Evolutionary conservation across 2,329 filamentous ascomycete species (phyloP), one percentile per base, ranked within the genome.

Genomic region (Bipolaris sorokiniana): DNA sequence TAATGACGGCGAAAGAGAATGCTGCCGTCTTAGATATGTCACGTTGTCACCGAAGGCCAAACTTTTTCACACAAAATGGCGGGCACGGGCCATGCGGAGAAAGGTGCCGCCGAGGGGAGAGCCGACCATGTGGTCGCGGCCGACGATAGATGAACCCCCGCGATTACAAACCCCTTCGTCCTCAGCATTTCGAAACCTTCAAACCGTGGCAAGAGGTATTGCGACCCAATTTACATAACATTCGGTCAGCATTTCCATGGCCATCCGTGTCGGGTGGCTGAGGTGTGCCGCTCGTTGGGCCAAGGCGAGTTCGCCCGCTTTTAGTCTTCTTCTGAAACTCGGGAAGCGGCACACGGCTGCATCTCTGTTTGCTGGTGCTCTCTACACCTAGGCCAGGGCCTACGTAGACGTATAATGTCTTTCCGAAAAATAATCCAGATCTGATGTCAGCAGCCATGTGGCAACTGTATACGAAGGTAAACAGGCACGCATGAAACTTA

Each of bases 1-100:
- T 55, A 46, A 49, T 45, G 57, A 51, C 20, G 38, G 59, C 54
- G 62, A 52, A 51, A 33, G 54, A 58, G 47, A 58, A 59, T 55
- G 59, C 64, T 63, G 53, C 60, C 67, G 66, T 49, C 38, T 63
- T 58, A 56, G 63, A 55, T 37, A 54, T 51, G 46, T 52, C 58
- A 61, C 45, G 52, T 54, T 15, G 56, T 56, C 51, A 48, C 42
- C 50, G 46, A 51, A 62, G 57, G 61, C 50, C 56, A 51, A 66
- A 65, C 63, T 64, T 70, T 68, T 67, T 62, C 55, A 54, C 49
- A 54, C 58, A 54, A 54, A 52, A 42, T 50, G 48, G 37, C 42
- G 42, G 55, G 65, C 63, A 65, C 50, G 63, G 64, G 48, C 68
- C 57, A 56, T 31, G 54, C 65, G 64, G 65, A 62, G 51, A 58